Conservation (phyloP, 306 rosid species). For the Rosa multiflora region DNA sequence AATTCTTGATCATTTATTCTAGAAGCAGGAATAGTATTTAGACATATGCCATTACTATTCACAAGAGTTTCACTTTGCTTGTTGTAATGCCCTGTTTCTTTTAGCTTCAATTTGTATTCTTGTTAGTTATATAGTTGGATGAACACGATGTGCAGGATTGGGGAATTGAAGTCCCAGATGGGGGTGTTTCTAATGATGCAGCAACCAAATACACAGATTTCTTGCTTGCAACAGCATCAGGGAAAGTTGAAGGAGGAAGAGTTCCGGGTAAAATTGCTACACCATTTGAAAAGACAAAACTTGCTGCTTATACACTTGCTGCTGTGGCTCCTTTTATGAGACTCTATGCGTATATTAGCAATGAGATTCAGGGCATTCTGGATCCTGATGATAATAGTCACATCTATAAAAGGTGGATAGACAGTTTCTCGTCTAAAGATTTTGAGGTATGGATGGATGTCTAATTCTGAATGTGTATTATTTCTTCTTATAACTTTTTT, state of each 20-base stretch:
- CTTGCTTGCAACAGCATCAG: conserved; percentile 27
- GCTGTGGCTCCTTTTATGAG: conserved; percentile 29
- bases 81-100: not conserved
- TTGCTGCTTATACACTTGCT: conserved; percentile 26
- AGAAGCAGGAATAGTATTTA: not conserved
- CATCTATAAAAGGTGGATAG: conserved; percentile 21
- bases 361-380: conserved; percentile 6
- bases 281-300: conserved; percentile 25
- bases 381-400: conserved; percentile 14
- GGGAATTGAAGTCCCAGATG: not conserved
- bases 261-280: conserved; percentile 23
- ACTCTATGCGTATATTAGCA: conserved; percentile 6
- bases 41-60: not conserved
- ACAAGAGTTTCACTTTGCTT: not conserved
- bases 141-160: conserved; percentile 12
- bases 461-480: not conserved
- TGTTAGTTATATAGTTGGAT: not conserved
- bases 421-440: conserved; percentile 10
- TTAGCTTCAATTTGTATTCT: not conserved
- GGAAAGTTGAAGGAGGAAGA: conserved; percentile 24
- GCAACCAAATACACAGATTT: conserved; percentile 18
- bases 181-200: not conserved
- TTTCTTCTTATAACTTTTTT: not conserved
- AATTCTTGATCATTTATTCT: not conserved
- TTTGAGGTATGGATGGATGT: conserved; percentile 14